Percentiles rank a stretch among this genome's conserved stretches.
phyloP scores from a whole-genome alignment of 2,329 filamentous ascomycete species.

The Penicillium polonicum region DNA sequence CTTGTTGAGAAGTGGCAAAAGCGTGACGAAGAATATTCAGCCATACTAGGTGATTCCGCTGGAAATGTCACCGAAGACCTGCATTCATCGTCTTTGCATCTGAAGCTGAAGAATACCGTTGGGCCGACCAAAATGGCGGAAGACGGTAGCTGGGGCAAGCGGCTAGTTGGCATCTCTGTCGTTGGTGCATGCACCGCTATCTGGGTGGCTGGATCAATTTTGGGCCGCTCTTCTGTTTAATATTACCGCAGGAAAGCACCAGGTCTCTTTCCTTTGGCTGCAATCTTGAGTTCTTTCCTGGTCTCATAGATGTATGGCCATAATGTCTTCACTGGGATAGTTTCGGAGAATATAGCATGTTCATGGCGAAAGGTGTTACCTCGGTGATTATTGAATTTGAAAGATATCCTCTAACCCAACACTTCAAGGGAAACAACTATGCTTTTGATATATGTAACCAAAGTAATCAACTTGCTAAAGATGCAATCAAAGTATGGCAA shows the following conservation, averaged over 20 bases:
- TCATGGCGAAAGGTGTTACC: conserved; percentile 14
- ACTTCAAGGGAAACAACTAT: background rate
- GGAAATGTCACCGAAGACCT: conserved; percentile 13
- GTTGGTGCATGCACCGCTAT: conserved; percentile 37
- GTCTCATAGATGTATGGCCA: background rate
- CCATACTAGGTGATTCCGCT: conserved; percentile 25
- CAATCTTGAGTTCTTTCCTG: background rate
- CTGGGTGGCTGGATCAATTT: conserved; percentile 38
- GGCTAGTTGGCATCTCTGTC: conserved; percentile 37
- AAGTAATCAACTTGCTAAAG: background rate
- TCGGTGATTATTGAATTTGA: conserved; percentile 2
- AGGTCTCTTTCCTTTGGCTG: background rate
- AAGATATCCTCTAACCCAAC: background rate
- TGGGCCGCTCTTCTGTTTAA: conserved; percentile 26
- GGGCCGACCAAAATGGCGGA: conserved; percentile 61
- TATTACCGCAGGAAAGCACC: background rate
- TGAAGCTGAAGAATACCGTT: conserved; percentile 38
- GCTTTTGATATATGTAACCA: background rate
- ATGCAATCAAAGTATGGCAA: background rate
- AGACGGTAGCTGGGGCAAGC: conserved; percentile 64
- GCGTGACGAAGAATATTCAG: conserved; percentile 36
- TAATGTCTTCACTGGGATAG: background rate
- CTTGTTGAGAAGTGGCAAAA: conserved; percentile 55
- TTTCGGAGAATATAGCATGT: conserved; percentile 11
- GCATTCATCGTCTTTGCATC: conserved; percentile 20